Base-by-base conservation (phyloP, 2,329 filamentous ascomycete genomes). In the Tolypocladium endophyticum region DNA sequence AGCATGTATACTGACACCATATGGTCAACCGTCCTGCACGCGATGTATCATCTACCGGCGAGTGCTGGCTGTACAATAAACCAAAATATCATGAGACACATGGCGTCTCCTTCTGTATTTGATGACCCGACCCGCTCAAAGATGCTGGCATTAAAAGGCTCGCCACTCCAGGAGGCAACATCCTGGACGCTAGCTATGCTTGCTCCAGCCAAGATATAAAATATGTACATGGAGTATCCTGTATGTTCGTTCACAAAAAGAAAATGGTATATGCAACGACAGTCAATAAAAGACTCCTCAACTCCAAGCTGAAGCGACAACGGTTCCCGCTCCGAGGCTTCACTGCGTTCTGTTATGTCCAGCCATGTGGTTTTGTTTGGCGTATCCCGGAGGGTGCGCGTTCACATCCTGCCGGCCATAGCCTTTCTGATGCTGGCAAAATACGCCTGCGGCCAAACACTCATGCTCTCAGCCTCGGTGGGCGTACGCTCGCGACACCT, bases 371-470 rank as follows among this genome's bases (percentile, higher is more conserved):
- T 41, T 57, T 47, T 47, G 60, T 59, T 55, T 58, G 25, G 58
- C 39, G 36, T 59, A 50, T 9, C 14, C 16, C 1, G 45, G 45
- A 7, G 30, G n/a, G 56, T 23, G 35, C 41, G 35, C 38, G 20
- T 6, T 69, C 62, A 71, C 62, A 67, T 68, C 60, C 69, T 68
- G 28, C 67, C 67, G 39, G 68, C 69, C 59, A 78, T 77, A 20
- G 80, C 77, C 67, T 84, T 84, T 59, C 76, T 78, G 53, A 86
- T 75, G 65, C 82, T 83, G 16, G 79, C 74, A 79, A 83, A 87
- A 67, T 87, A 87, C 20, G 82, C 83, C 57, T 79, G 76, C 0
- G 85, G 82, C 84, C 83, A 87, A 7, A 81, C 71, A 23, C 73
- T 77, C 58, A 81, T 65, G 12, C 78, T 75, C 66, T 87, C 85